Evolutionary conservation across 805 yeast genomes (phyloP).

Genomic region (Allodekkera sacchari): DNA sequence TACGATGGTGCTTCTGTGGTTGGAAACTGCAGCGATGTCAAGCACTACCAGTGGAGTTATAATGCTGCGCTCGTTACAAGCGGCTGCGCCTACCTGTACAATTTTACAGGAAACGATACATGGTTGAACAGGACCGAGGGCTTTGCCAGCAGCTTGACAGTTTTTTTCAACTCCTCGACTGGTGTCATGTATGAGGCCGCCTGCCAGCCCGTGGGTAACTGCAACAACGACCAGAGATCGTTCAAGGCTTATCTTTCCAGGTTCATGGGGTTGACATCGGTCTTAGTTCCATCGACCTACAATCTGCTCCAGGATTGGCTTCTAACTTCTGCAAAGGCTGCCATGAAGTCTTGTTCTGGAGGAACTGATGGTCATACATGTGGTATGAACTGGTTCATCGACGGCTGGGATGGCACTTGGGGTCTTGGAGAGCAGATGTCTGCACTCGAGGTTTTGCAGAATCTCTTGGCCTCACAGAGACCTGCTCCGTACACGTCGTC

Average conservation of each 20-base stretch:
- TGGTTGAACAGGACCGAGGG: conserved; percentile 61
- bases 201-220: conserved; percentile 56
- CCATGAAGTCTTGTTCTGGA: conserved; percentile 65
- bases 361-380: conserved; percentile 72
- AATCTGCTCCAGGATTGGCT: conserved; percentile 30
- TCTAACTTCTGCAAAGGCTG: conserved; percentile 50
- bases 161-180: conserved; percentile 41
- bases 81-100: conserved; percentile 77
- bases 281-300: conserved; percentile 52
- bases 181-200: conserved; percentile 72
- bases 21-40: conserved; percentile 53
- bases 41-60: conserved; percentile 72
- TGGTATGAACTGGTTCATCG: conserved; percentile 56
- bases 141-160: conserved; percentile 45
- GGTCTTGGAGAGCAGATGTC: conserved; percentile 79
- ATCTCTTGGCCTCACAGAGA: conserved; percentile 33
- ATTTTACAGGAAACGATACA: conserved; percentile 51
- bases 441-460: conserved; percentile 58
- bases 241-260: conserved; percentile 81
- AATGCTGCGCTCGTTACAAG: conserved; percentile 73
- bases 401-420: conserved; percentile 55
- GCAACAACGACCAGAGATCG: conserved; percentile 86
- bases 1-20: conserved; percentile 62
- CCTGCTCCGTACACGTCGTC: conserved; percentile 43
- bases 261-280: conserved; percentile 65